These are phyloP conservation scores for Elaeis oleifera DNA, from an alignment of 202 grass and related monocot genomes.

Conservation along the genomic window DNA sequence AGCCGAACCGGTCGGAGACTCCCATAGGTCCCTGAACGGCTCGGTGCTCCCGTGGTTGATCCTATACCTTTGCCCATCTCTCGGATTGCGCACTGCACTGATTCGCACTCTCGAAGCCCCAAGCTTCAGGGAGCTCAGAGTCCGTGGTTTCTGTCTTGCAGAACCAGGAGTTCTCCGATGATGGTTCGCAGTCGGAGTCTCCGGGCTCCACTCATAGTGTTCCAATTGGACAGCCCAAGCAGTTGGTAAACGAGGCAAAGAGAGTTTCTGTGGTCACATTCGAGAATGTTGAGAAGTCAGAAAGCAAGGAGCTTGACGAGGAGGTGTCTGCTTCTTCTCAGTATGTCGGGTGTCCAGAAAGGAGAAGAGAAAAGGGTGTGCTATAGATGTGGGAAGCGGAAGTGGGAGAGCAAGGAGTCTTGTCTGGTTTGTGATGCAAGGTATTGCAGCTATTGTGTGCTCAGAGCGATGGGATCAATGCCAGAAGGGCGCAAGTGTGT, in stretches of 20 bases:
- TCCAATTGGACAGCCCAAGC: conserved; percentile 22
- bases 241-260: conserved; percentile 24
- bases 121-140: conserved; percentile 21
- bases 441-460: conserved; percentile 71
- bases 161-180: conserved; percentile 37
- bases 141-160: conserved; percentile 34
- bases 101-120: conserved; percentile 11
- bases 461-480: conserved; percentile 92
- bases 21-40: conserved; percentile 24
- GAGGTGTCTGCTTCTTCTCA: conserved; percentile 34
- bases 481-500: conserved; percentile 90
- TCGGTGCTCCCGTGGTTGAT: conserved; percentile 35
- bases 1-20: conserved; percentile 42
- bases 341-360: conserved; percentile 46
- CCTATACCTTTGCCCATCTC: conserved; percentile 51
- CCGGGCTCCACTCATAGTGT: conserved; percentile 25
- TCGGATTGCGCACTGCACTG: conserved; percentile 39
- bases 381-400: conserved; percentile 63
- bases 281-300: conserved; percentile 33
- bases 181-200: conserved; percentile 43
- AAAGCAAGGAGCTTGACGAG: conserved; percentile 39
- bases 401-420: conserved; percentile 90
- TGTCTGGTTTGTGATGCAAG: conserved; percentile 67
- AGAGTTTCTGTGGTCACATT: conserved; percentile 64
- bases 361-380: conserved; percentile 49